Evolutionary conservation across 1,284 basidiomycete species (phyloP).

Genomic region (Pseudozyma hubeiensis): DNA sequence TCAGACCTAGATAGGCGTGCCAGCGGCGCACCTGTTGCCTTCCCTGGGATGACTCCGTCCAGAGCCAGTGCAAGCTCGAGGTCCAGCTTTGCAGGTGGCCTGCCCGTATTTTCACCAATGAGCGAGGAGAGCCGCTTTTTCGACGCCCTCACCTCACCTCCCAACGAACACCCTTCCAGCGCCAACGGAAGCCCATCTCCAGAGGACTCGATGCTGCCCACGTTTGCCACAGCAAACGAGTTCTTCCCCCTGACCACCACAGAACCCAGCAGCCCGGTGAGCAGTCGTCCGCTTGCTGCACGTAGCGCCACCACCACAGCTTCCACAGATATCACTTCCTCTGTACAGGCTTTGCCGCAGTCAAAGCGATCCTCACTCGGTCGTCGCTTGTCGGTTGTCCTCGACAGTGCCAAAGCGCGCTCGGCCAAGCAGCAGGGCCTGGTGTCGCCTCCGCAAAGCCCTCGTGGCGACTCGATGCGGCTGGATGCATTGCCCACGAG

Average conservation of each 20-base stretch:
- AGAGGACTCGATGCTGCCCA: slow-evolving; percentile 19
- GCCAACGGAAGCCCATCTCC: slow-evolving; percentile 6
- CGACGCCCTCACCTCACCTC: slow-evolving; percentile 30
- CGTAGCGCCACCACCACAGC: not conserved
- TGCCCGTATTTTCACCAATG: slow-evolving; percentile 23
- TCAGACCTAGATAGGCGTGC: slow-evolving; percentile 32
- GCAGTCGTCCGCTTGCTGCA: slow-evolving; percentile 9
- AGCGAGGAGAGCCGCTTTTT: slow-evolving; percentile 33
- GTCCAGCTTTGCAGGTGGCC: slow-evolving; percentile 13
- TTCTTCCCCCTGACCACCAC: slow-evolving; percentile 9
- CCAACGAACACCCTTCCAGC: slow-evolving; percentile 13
- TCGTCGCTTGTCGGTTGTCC: slow-evolving; percentile 28
- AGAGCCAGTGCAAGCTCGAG: slow-evolving; percentile 8
- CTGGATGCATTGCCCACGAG: slow-evolving; percentile 14
- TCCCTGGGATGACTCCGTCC: slow-evolving; percentile 2
- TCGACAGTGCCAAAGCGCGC: slow-evolving; percentile 16
- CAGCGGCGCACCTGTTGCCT: slow-evolving; percentile 10
- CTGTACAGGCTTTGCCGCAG: not conserved
- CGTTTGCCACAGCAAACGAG: slow-evolving; percentile 25
- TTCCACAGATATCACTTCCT: not conserved
- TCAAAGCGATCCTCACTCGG: slow-evolving; percentile 16
- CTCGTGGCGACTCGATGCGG: not conserved
- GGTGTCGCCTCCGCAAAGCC: slow-evolving; percentile 16
- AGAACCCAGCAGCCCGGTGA: slow-evolving; percentile 6
- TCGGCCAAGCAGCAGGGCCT: not conserved